phyloP scores from a whole-genome alignment of 2,329 filamentous ascomycete species.

The Colletotrichum melonis region DNA sequence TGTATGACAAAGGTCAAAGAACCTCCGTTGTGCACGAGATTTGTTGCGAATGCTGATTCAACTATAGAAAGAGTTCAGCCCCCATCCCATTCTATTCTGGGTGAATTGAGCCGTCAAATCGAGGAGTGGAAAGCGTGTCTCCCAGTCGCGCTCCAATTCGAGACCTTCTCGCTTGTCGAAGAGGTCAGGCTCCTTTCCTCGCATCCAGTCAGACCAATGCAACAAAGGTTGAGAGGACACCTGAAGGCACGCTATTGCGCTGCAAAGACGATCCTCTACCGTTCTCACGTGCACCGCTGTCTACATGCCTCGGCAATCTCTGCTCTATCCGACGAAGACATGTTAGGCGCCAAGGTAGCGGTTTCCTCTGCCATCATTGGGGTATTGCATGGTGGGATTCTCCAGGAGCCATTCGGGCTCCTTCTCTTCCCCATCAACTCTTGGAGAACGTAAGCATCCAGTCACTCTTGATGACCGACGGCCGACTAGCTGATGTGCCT shows the following conservation, averaged over 20 bases:
- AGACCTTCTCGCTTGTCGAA: neutral
- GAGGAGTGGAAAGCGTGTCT: no score
- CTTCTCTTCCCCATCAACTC: neutral
- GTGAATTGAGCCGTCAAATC: neutral
- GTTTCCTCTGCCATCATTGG: neutral
- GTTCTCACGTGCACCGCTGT: neutral
- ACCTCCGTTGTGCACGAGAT: neutral
- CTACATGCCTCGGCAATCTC: neutral
- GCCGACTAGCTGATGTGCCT: neutral
- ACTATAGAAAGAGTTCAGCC: neutral
- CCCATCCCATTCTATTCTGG: neutral
- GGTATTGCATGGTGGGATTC: neutral
- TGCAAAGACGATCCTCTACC: constrained; percentile 30
- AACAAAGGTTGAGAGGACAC: constrained; percentile 11
- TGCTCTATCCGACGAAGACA: neutral
- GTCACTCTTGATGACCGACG: neutral
- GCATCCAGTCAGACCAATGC: neutral
- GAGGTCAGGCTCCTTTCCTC: neutral
- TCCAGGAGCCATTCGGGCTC: neutral
- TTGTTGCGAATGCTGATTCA: neutral
- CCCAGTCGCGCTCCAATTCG: no score
- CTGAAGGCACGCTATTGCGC: constrained; percentile 23
- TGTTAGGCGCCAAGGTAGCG: neutral
- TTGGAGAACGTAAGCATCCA: neutral
- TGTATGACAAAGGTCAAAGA: constrained; percentile 11